A percentile compares a stretch with the other conserved stretches of the same genome.
Evolutionary conservation across 2,329 filamentous ascomycete species (phyloP).

Genomic region (Verticillium tricorpus): DNA sequence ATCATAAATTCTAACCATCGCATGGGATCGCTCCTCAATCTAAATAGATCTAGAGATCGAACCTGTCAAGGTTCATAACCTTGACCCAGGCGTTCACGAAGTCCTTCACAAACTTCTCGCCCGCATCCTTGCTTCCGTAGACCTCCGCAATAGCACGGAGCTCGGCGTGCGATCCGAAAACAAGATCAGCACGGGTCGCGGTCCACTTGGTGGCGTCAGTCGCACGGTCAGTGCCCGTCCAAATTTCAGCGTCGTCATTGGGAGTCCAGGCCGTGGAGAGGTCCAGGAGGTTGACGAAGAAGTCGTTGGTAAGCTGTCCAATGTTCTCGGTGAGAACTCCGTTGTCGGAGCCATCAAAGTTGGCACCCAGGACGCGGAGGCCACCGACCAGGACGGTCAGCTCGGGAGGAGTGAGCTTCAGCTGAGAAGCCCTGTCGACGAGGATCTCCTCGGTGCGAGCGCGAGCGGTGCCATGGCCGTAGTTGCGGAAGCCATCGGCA

Average conservation of each 20-base stretch:
- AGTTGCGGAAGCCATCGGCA: conserved; percentile 78
- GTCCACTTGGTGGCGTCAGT: conserved; percentile 64
- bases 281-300: conserved; percentile 76
- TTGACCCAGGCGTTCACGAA: conserved; percentile 70
- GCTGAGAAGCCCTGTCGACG: conserved; percentile 66
- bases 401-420: conserved; percentile 68
- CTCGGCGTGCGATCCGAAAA: conserved; percentile 72
- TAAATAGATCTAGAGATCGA: conserved; percentile 41
- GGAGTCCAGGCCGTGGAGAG: conserved; percentile 61
- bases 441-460: conserved; percentile 65
- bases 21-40: too few relatives aligned
- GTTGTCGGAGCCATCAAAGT: conserved; percentile 63
- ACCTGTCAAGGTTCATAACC: conserved; percentile 70
- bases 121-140: conserved; percentile 56
- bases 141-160: conserved; percentile 67
- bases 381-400: conserved; percentile 68
- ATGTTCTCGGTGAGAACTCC: conserved; percentile 66
- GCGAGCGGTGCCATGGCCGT: conserved; percentile 56
- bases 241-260: conserved; percentile 47
- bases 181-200: conserved; percentile 62
- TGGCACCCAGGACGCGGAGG: conserved; percentile 63
- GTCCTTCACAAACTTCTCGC: conserved; percentile 64
- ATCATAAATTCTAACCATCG: too few relatives aligned
- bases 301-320: conserved; percentile 71
- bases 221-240: conserved; percentile 61